Percentiles rank a stretch among this genome's conserved stretches.
phyloP scores from a whole-genome alignment of 495 filamentous ascomycete species.

The Parachaetomium inaequale region DNA sequence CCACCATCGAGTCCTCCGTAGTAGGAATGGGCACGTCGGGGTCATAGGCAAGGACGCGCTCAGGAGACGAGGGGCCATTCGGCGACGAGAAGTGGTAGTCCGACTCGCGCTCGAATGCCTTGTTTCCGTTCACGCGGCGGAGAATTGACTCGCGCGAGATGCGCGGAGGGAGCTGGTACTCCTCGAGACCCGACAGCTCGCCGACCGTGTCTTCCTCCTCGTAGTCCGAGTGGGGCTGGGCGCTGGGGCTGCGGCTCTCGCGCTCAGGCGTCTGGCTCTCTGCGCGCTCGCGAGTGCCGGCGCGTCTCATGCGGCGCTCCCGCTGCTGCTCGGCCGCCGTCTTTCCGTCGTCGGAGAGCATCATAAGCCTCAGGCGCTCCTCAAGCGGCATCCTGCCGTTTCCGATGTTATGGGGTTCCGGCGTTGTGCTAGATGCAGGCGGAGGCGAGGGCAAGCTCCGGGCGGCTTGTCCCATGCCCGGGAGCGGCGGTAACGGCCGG shows the following conservation, averaged over 20 bases:
- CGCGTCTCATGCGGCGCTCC: conserved; percentile 58
- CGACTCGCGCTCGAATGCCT: conserved; percentile 54
- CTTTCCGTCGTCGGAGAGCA: conserved; percentile 62
- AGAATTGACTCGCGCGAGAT: conserved; percentile 93
- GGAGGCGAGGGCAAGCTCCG: conserved; percentile 62
- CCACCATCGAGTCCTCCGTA: conserved; percentile 51
- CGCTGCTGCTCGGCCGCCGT: conserved; percentile 54
- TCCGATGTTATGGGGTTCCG: conserved; percentile 63
- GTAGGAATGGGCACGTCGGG: conserved; percentile 85
- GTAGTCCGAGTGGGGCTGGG: conserved; percentile 28
- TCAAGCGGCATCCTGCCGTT: conserved; percentile 72
- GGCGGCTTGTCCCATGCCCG: conserved; percentile 43
- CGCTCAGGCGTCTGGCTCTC: conserved; percentile 49
- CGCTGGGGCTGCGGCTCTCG: conserved; percentile 41
- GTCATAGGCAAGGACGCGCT: conserved; percentile 56
- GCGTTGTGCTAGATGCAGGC: conserved; percentile 53
- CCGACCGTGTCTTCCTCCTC: conserved; percentile 52
- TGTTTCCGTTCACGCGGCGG: conserved; percentile 75
- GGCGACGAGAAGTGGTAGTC: conserved; percentile 60
- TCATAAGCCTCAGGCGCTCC: conserved; percentile 78
- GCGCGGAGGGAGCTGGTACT: conserved; percentile 64
- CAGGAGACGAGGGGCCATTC: conserved; percentile 50
- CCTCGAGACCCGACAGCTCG: conserved; percentile 51
- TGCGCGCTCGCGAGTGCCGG: conserved; percentile 44
- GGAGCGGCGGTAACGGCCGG: conserved; percentile 71